A percentile compares a stretch with the other conserved stretches of the same genome.
Conservation (phyloP, 352 stramenopile species). For the Pythium scleroteichum region DNA sequence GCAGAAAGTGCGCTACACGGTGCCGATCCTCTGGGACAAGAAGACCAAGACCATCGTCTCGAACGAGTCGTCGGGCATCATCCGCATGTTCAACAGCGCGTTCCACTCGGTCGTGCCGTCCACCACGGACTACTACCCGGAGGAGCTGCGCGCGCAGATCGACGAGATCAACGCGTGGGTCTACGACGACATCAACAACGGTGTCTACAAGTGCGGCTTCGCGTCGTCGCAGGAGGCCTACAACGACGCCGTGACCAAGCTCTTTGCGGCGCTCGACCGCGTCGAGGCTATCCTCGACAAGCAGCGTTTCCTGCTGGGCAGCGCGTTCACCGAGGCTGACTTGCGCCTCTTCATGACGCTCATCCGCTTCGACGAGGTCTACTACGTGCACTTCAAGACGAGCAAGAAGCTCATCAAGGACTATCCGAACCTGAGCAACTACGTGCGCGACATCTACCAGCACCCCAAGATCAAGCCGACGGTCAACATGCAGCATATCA, state of each 20-base stretch:
- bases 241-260: conserved; percentile 67
- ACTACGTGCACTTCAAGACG: conserved; percentile 88
- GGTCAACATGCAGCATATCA: conserved; percentile 97
- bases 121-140: conserved; percentile 79
- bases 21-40: conserved; percentile 92
- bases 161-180: conserved; percentile 92
- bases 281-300: conserved; percentile 69
- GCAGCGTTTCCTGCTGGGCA: conserved; percentile 64
- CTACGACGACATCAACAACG: conserved; percentile 93
- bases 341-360: conserved; percentile 82
- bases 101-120: conserved; percentile 76
- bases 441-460: conserved; percentile 92
- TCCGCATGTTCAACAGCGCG: conserved; percentile 89
- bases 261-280: conserved; percentile 72
- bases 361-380: conserved; percentile 83
- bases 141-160: conserved; percentile 76
- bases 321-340: conserved; percentile 76
- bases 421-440: conserved; percentile 87
- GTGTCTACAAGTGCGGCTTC: conserved; percentile 93
- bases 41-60: conserved; percentile 90
- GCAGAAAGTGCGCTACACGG: conserved; percentile 83
- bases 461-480: conserved; percentile 84
- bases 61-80: conserved; percentile 94
- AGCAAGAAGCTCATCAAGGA: conserved; percentile 89
- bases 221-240: conserved; percentile 88